A percentile compares a stretch with the other conserved stretches of the same genome.
Evolutionary conservation across 805 yeast genomes (phyloP).

Genomic region (Wickerhamomyces subpelliculosus): DNA sequence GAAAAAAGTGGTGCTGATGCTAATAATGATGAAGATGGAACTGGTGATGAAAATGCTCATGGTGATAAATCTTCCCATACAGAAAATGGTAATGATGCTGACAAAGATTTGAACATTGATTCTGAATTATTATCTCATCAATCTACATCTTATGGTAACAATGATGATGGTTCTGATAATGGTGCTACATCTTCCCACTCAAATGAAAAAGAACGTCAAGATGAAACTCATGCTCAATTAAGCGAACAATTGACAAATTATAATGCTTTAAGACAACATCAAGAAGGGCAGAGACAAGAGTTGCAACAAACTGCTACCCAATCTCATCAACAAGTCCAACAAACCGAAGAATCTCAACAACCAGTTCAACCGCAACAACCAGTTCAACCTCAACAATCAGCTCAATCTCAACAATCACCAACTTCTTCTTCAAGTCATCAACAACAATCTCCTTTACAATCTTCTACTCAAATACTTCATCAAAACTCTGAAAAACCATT

Average conservation of each 20-base stretch:
- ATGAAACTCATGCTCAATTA: constrained; percentile 1
- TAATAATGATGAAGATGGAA: constrained; percentile 6
- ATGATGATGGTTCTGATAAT: constrained; percentile 8
- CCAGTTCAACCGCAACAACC: neutral
- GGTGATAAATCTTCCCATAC: neutral
- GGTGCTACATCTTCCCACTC: too few relatives aligned
- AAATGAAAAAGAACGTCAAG: constrained; percentile 1
- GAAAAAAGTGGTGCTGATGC: neutral
- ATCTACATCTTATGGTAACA: neutral
- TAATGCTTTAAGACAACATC: neutral
- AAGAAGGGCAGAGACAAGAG: too few relatives aligned
- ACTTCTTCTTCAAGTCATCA: neutral
- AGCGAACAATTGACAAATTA: neutral
- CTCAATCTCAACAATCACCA: neutral
- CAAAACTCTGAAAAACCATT: constrained; percentile 37
- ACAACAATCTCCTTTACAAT: constrained; percentile 3
- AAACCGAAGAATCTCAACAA: neutral
- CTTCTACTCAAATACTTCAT: constrained; percentile 11
- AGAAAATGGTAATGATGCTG: constrained; percentile 1
- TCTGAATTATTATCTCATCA: too few relatives aligned
- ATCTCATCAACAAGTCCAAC: neutral
- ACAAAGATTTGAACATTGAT: too few relatives aligned
- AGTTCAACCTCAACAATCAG: neutral
- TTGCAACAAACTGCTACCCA: too few relatives aligned
- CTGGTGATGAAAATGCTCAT: neutral